Conservation (phyloP, 768 basidiomycete species). For the Phaeotremella fagi region DNA sequence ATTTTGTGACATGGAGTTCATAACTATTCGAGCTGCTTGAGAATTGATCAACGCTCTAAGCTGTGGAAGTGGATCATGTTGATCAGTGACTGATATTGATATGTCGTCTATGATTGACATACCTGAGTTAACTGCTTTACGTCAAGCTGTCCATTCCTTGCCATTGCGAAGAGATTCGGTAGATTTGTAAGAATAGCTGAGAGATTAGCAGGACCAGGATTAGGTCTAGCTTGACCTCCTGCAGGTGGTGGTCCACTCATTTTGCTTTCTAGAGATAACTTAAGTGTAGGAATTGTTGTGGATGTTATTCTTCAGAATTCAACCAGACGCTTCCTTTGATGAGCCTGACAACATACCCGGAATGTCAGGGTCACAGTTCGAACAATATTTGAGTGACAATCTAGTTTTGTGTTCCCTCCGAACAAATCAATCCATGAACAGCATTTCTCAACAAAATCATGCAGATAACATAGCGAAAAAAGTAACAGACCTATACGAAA, state of each 20-base stretch:
- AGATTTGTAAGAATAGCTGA: slow-evolving; percentile 16
- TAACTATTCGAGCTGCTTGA: slow-evolving; percentile 14
- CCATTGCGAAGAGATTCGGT: slow-evolving; percentile 14
- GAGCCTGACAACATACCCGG: no score
- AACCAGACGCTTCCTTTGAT: no score
- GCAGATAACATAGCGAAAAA: slow-evolving; percentile 26
- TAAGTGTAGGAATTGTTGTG: background rate
- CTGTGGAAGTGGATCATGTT: slow-evolving; percentile 5
- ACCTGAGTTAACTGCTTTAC: slow-evolving; percentile 12
- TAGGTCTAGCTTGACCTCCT: background rate
- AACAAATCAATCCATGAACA: background rate
- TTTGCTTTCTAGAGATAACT: background rate
- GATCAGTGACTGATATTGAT: background rate
- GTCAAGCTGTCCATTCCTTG: background rate
- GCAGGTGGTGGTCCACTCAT: background rate
- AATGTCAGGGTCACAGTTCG: no score
- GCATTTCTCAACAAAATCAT: background rate
- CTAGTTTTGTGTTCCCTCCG: background rate
- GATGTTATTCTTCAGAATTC: background rate
- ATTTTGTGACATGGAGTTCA: background rate
- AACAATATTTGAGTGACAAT: background rate
- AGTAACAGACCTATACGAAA: slow-evolving; percentile 25
- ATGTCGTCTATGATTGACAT: background rate
- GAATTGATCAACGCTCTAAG: slow-evolving; percentile 15
- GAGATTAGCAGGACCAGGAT: background rate